Percentiles rank a stretch among this genome's conserved stretches.
Conservation (phyloP, 2,329 filamentous ascomycete genomes). For the Chalara sp. region DNA sequence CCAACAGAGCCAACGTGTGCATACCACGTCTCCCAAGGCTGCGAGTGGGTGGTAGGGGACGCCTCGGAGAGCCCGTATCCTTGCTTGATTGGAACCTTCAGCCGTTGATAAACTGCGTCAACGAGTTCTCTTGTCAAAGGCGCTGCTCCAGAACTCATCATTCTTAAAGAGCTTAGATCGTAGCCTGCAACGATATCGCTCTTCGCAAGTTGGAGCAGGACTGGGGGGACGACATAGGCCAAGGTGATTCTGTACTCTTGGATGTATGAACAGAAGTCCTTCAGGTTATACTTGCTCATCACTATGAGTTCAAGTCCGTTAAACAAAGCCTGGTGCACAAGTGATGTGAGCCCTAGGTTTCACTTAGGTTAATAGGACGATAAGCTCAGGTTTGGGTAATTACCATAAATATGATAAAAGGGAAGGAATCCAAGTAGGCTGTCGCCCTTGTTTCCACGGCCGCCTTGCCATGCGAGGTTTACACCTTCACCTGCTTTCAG, state of each 20-base stretch:
- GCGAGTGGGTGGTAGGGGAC: conserved; percentile 68
- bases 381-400: not conserved
- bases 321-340: conserved; percentile 60
- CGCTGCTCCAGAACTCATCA: conserved; percentile 79
- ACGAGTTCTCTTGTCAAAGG: conserved; percentile 77
- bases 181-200: conserved; percentile 70
- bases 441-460: conserved; percentile 16
- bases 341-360: conserved; percentile 46
- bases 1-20: conserved; percentile 77
- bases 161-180: conserved; percentile 69
- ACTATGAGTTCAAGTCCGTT: conserved; percentile 59
- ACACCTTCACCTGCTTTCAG: conserved; percentile 40
- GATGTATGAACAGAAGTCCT: conserved; percentile 67
- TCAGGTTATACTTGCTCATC: conserved; percentile 71
- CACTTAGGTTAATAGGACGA: not conserved
- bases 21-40: conserved; percentile 25
- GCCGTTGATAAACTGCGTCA: conserved; percentile 64
- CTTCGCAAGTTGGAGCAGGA: conserved; percentile 73
- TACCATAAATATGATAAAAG: conserved; percentile 67
- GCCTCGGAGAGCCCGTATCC: conserved; percentile 86
- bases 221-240: conserved; percentile 73
- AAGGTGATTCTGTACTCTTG: conserved; percentile 69
- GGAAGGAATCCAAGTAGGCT: conserved; percentile 63
- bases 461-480: conserved; percentile 38
- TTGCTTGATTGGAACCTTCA: conserved; percentile 80